These are phyloP conservation scores for Clonostachys chloroleuca DNA, from an alignment of 2,329 filamentous ascomycete species.

Conservation along the genomic window DNA sequence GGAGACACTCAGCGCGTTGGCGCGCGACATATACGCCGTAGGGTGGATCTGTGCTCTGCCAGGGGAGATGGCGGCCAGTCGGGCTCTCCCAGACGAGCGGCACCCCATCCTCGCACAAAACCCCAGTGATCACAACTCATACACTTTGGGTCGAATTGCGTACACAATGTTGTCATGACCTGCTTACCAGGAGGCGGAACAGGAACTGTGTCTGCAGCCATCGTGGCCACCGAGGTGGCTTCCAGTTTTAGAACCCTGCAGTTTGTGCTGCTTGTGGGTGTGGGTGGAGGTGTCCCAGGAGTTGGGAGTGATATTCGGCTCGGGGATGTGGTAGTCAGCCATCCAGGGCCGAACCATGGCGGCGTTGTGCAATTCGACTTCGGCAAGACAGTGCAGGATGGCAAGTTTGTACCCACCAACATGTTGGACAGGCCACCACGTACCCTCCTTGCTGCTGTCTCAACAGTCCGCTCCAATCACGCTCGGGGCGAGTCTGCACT, in stretches of 20 bases:
- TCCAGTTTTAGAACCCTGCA: constrained; percentile 20
- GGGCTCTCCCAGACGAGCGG: neutral
- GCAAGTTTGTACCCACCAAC: neutral
- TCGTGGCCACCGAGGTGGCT: constrained; percentile 21
- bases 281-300: constrained; percentile 11
- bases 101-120: neutral
- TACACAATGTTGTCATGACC: constrained; percentile 24
- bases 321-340: constrained; percentile 25
- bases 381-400: constrained; percentile 6
- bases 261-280: constrained; percentile 11
- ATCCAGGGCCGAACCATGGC: constrained; percentile 7
- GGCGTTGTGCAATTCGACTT: constrained; percentile 12
- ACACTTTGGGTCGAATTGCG: constrained; percentile 17
- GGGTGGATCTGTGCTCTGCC: neutral
- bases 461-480: neutral
- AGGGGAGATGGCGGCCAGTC: neutral
- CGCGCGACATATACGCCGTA: neutral
- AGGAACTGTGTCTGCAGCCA: constrained; percentile 19
- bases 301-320: constrained; percentile 24
- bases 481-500: neutral
- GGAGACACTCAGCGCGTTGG: neutral
- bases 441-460: neutral
- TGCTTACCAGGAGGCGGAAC: constrained; percentile 15
- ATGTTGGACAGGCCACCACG: neutral
- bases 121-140: constrained; percentile 10